phyloP scores from a whole-genome alignment of 257 asterid genomes.

The Solanum dulcamara region DNA sequence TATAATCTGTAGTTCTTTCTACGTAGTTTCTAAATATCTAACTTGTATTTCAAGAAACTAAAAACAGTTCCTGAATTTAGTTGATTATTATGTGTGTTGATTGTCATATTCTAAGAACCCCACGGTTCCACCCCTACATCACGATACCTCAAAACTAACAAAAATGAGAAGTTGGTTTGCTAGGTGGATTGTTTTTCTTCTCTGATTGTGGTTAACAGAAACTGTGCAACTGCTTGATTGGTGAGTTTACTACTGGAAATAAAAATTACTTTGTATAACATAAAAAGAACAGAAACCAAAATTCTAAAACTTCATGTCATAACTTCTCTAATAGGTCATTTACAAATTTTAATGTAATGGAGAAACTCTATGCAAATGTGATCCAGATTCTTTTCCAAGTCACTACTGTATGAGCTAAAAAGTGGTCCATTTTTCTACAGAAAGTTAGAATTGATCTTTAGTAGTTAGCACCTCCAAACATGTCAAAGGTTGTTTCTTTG shows the following conservation, averaged over 20 bases:
- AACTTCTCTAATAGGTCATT: not conserved
- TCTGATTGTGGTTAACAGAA: not conserved
- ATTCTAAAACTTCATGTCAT: not conserved
- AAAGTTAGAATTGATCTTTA: not conserved
- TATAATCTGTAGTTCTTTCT: not conserved
- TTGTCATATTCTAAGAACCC: not conserved
- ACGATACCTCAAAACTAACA: not conserved
- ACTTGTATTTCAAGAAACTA: not conserved
- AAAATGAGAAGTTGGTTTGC: not conserved
- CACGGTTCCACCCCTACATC: not conserved
- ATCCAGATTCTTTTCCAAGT: not conserved
- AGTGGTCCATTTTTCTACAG: not conserved
- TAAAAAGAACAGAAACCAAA: not conserved
- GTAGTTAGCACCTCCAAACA: not conserved
- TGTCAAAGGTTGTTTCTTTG: not conserved
- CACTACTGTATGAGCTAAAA: not conserved
- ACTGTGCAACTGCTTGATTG: not conserved
- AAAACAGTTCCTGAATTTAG: too few species aligned
- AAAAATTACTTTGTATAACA: not conserved
- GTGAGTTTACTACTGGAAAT: not conserved
- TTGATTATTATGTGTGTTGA: not conserved
- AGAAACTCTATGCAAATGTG: not conserved
- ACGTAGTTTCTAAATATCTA: too few species aligned
- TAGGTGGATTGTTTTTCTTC: too few species aligned
- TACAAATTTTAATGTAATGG: not conserved